These are phyloP conservation scores for Pistacia atlantica DNA, from an alignment of 345 rosid genomes.

Conservation along the genomic window DNA sequence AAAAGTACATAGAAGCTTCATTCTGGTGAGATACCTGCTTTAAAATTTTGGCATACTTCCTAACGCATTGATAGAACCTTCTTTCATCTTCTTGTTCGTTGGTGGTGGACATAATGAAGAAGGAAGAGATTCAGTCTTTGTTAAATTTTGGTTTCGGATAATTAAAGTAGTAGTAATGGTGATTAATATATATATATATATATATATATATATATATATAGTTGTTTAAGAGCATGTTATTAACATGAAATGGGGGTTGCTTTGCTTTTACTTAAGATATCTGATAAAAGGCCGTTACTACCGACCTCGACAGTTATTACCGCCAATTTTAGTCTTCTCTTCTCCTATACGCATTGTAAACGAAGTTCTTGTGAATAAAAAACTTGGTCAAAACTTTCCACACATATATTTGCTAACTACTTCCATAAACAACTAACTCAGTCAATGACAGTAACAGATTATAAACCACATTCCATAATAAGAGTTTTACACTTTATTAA, in stretches of 20 bases:
- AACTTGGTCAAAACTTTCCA: slow-evolving; percentile 14
- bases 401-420: background rate
- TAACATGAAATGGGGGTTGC: slow-evolving; percentile 5
- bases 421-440: slow-evolving; percentile 2
- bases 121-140: too few species aligned
- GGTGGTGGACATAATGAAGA: slow-evolving; percentile 20
- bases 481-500: background rate
- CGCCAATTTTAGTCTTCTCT: background rate
- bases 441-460: background rate
- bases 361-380: slow-evolving; percentile 33
- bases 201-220: slow-evolving; percentile 1
- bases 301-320: slow-evolving; percentile 29
- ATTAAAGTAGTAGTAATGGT: background rate
- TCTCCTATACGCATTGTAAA: slow-evolving; percentile 23
- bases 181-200: background rate
- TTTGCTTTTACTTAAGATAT: background rate
- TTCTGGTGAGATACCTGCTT: slow-evolving; percentile 33
- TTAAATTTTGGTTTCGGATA: too few species aligned
- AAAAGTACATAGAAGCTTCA: background rate
- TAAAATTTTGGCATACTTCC: slow-evolving; percentile 34
- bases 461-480: slow-evolving; percentile 5
- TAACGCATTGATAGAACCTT: slow-evolving; percentile 33
- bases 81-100: slow-evolving; percentile 34
- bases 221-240: background rate
- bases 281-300: slow-evolving; percentile 24